Percentiles rank a stretch among this genome's conserved stretches.
These are phyloP conservation scores for Aspergillus sp. DNA, from an alignment of 2,329 filamentous ascomycete genomes.

Conservation along the genomic window DNA sequence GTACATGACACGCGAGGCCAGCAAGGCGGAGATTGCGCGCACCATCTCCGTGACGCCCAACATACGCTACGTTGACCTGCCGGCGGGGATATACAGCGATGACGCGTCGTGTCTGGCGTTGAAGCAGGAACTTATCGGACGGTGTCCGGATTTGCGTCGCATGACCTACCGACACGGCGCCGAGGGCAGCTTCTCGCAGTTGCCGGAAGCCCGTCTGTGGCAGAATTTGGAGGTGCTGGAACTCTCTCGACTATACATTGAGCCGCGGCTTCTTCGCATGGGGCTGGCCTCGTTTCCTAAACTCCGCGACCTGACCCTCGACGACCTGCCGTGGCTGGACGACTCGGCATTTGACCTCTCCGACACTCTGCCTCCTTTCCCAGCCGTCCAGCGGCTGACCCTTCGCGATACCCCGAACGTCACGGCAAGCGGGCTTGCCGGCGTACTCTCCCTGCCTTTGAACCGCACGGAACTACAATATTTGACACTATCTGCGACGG, in stretches of 20 bases:
- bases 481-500: constrained; percentile 71
- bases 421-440: constrained; percentile 68
- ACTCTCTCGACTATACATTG: constrained; percentile 39
- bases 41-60: constrained; percentile 83
- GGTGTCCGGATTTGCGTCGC: constrained; percentile 81
- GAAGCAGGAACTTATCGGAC: constrained; percentile 78
- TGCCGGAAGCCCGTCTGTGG: constrained; percentile 59
- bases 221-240: constrained; percentile 45
- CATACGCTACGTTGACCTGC: constrained; percentile 85
- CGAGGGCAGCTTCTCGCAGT: constrained; percentile 72
- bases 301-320: constrained; percentile 74
- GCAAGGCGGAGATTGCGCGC: constrained; percentile 78
- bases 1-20: constrained; percentile 91
- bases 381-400: constrained; percentile 70
- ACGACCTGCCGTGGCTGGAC: constrained; percentile 68
- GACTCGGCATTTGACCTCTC: constrained; percentile 73
- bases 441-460: constrained; percentile 65
- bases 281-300: constrained; percentile 67
- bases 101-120: constrained; percentile 74
- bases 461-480: constrained; percentile 64
- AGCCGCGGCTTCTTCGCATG: constrained; percentile 58
- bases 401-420: constrained; percentile 71
- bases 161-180: constrained; percentile 82
- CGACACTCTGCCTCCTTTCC: constrained; percentile 69
- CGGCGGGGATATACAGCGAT: constrained; percentile 81